Base-by-base conservation (phyloP, 768 basidiomycete species). In the Lyophyllum shimeji region DNA sequence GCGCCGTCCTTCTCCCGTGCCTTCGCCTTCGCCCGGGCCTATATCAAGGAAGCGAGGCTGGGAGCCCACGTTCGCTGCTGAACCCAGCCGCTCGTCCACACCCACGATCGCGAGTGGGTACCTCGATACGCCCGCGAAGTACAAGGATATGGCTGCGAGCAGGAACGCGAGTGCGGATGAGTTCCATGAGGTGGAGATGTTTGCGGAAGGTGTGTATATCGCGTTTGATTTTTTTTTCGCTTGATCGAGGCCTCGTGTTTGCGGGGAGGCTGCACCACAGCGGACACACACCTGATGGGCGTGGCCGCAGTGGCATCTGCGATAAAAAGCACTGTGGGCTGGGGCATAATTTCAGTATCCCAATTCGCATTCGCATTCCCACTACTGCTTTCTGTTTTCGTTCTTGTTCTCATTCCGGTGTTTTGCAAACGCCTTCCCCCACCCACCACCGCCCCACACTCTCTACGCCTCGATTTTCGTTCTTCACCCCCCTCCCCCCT, bases 51-150 rank as follows among this genome's bases (percentile, higher is more conserved):
- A 64, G 48, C 58, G 90, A 67, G 87, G 86, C 27, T 91, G 90
- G 90, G 82, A 84, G 39, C 89, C 90, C 3, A 75, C 81, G 0
- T 76, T 74, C 52, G 75, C 82, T 53, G 75, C 82, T 42, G 84
- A 82, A 59, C 79, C 80, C 9, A 84, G 81, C 65, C 74, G 65
- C n/a, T n/a, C n/a, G 64, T 81, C 83, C 6, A 69, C 77, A 46
- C 73, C 82, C 46, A 82, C 77, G 3, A 69, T 81, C 2, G 69
- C 83, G 4, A 75, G 67, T 56, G 89, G 87, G 25, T 88, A 86
- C 69, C 78, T 90, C 34, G 84, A 89, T 66, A 85, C 86, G 0
- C 87, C 85, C 37, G 78, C 84, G 46, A 84, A 84, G 68, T 85
- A 86, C 64, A 75, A 79, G 57, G 78, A 82, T 43, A 72, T 75